Conservation (phyloP, 768 basidiomycete genomes). For the Favolaschia claudopus region DNA sequence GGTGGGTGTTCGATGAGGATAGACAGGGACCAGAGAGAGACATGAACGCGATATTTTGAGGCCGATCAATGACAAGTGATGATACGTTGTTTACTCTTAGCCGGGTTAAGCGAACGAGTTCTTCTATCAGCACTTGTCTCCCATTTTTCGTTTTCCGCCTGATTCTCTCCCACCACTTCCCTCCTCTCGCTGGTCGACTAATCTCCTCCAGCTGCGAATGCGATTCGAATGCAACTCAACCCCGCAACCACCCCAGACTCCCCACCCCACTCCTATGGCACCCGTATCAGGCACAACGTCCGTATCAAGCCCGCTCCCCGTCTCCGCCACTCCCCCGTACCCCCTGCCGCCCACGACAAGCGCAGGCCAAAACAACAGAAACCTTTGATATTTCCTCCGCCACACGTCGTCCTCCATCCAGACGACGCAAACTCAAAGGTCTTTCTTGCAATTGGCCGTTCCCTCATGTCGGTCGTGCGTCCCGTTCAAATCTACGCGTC, state of each 20-base stretch:
- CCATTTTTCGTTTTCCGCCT: conserved; percentile 26
- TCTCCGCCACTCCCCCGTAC: conserved; percentile 52
- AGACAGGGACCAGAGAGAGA: too few relatives aligned
- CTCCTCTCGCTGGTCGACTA: conserved; percentile 36
- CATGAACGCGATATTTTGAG: too few relatives aligned
- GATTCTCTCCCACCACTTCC: conserved; percentile 14
- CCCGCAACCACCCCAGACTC: conserved; percentile 23
- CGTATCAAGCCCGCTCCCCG: conserved; percentile 60
- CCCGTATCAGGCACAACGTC: conserved; percentile 61
- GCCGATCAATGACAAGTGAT: too few relatives aligned
- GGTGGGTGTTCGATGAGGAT: too few relatives aligned
- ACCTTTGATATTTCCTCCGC: conserved; percentile 62
- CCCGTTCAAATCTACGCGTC: conserved; percentile 28
- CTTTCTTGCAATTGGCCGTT: conserved; percentile 74
- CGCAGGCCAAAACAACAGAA: conserved; percentile 30
- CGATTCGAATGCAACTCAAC: conserved; percentile 7
- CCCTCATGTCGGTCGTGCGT: conserved; percentile 78
- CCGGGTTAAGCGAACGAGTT: too few relatives aligned
- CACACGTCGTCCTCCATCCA: conserved; percentile 71
- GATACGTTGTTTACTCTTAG: too few relatives aligned
- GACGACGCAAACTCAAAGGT: conserved; percentile 79
- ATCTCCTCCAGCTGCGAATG: conserved; percentile 9
- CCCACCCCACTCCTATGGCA: conserved; percentile 56
- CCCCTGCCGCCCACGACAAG: conserved; percentile 41
- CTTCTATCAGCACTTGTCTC: too few relatives aligned